Conservation (phyloP, 2,329 filamentous ascomycete species). For the Penicillium decumbens region DNA sequence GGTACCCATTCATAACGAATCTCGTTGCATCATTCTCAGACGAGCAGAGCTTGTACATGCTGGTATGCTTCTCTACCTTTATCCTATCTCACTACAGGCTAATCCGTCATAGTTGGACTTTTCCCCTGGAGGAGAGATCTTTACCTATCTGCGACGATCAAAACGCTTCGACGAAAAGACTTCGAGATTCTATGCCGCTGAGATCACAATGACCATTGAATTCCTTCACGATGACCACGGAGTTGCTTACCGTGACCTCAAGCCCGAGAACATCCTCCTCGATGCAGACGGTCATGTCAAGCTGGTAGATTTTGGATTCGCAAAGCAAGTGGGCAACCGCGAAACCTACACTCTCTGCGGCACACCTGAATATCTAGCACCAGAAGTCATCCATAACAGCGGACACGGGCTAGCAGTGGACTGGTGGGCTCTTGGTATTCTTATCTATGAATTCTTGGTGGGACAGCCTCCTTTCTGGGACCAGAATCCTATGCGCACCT, state of each 20-base stretch:
- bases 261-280: conserved; percentile 64
- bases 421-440: conserved; percentile 65
- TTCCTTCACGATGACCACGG: conserved; percentile 60
- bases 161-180: conserved; percentile 60
- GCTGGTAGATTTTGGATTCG: conserved; percentile 64
- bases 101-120: conserved; percentile 53
- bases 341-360: conserved; percentile 65
- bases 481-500: conserved; percentile 65
- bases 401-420: conserved; percentile 63
- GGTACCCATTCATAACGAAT: conserved; percentile 63
- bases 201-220: conserved; percentile 62
- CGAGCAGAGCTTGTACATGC: conserved; percentile 54
- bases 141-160: conserved; percentile 59
- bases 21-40: conserved; percentile 63
- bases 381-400: conserved; percentile 62
- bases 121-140: conserved; percentile 64
- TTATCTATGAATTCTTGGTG: conserved; percentile 64
- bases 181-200: conserved; percentile 61
- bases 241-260: conserved; percentile 63
- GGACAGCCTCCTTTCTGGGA: conserved; percentile 67
- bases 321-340: conserved; percentile 55
- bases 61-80: conserved; percentile 34
- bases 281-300: conserved; percentile 63
- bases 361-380: conserved; percentile 63
- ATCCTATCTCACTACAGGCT: conserved; percentile 10